Base-by-base conservation (phyloP, 2,329 filamentous ascomycete genomes). In the Cladosporium sp. region DNA sequence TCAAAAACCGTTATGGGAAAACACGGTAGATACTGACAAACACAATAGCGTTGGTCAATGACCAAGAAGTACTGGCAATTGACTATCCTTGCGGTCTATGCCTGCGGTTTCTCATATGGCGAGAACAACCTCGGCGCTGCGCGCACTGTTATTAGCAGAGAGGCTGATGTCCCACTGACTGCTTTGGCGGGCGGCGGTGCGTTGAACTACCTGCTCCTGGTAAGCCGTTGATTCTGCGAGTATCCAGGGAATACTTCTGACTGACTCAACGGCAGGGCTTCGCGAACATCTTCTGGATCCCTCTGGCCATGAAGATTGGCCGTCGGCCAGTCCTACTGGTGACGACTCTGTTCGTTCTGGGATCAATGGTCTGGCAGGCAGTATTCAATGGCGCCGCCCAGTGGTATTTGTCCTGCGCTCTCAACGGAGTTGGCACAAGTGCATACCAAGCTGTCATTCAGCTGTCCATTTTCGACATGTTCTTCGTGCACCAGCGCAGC, bases 101-200 rank as follows among this genome's bases (percentile, higher is more conserved):
- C 69, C 2, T 71, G 69, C 35, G 64, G 68, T 1, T 68, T 69
- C 52, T 70, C 68, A 1, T 70, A 66, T 49, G 69, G 68, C 12
- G 69, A 71, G 50, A 72, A 71, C 45, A 68, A 67, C 32, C 62
- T 67, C 35, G 69, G 69, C n/a, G 68, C 69, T 13, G 67, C 68
- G 38, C 72, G 69, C 69, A 71, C 68, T 0, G 64, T 65, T 9
- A 67, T 72, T n/a, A 65, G 67, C 7, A 55, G 63, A 2, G 67
- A 72, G 6, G 70, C 68, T 0, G 62, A 63, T 8, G 68, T 72
- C 15, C 63, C 58, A 1, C 49, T 72, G 19, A 63, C 58, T n/a
- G 66, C 71, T 50, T 67, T 72, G 65, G 71, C 71, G 49, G 68
- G 67, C 6, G 68, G 67, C 27, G 67, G 65, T 22, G 69, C 69